phyloP scores from a whole-genome alignment of 2,329 filamentous ascomycete genomes.

The Exophiala dermatitidis region DNA sequence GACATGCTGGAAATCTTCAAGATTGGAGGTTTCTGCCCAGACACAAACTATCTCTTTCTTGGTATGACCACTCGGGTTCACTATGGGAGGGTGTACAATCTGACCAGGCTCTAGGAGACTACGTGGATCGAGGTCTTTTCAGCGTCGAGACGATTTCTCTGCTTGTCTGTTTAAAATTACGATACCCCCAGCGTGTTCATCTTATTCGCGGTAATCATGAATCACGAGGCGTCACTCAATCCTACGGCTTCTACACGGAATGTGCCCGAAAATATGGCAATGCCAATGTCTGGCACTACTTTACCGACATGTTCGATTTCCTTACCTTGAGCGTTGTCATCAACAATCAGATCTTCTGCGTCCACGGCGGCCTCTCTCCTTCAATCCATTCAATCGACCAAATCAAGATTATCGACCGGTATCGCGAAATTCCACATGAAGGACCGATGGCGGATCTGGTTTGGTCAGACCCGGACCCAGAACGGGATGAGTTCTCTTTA shows the following conservation, averaged over 20 bases:
- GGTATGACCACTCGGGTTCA: conserved; percentile 47
- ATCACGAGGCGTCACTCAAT: conserved; percentile 93
- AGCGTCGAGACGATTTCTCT: conserved; percentile 98
- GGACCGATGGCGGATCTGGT: conserved; percentile 99
- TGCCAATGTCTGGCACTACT: conserved; percentile 98
- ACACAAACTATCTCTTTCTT: conserved; percentile 97
- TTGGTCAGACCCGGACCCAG: conserved; percentile 97
- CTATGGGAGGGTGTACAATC: conserved; percentile 1
- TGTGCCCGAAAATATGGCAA: conserved; percentile 98
- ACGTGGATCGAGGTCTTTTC: conserved; percentile 96
- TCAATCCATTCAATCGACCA: conserved; percentile 98
- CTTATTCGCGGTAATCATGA: conserved; percentile 97
- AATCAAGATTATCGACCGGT: conserved; percentile 98
- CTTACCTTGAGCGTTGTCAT: conserved; percentile 94
- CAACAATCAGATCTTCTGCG: conserved; percentile 97
- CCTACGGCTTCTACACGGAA: conserved; percentile 98
- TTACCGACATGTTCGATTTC: conserved; percentile 99
- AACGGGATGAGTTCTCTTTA: conserved; percentile 92
- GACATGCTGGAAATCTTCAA: conserved; percentile 99
- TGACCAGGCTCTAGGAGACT: conserved; percentile 60
- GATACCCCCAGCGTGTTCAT: conserved; percentile 92
- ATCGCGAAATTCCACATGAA: conserved; percentile 96
- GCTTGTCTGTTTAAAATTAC: conserved; percentile 90
- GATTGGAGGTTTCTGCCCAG: conserved; percentile 92
- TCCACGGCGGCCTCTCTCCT: conserved; percentile 83